Percentiles rank a stretch among this genome's conserved stretches.
Conservation (phyloP, 306 rosid genomes). For the Gynostemma pentaphyllum region DNA sequence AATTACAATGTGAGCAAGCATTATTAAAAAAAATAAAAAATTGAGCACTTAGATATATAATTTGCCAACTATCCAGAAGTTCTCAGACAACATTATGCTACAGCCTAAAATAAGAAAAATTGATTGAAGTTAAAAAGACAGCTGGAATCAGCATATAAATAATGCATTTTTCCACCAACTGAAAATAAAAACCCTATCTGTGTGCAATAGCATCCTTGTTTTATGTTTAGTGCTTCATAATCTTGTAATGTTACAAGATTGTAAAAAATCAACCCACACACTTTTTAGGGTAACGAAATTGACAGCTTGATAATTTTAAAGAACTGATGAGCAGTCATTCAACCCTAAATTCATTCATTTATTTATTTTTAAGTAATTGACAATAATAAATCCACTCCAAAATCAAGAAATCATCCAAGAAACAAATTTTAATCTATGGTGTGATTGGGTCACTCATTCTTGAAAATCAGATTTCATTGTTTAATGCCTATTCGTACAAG, state of each 20-base stretch:
- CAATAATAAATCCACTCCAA: neutral
- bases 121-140: neutral
- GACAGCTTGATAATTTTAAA: neutral
- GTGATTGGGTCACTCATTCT: neutral
- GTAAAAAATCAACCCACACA: neutral
- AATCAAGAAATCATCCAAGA: neutral
- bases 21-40: neutral
- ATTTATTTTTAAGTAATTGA: neutral
- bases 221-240: neutral
- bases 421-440: neutral
- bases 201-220: neutral
- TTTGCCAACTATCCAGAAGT: neutral
- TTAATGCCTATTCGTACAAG: neutral
- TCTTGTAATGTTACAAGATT: neutral
- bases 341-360: neutral
- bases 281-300: neutral
- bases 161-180: neutral
- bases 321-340: neutral
- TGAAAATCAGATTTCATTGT: neutral
- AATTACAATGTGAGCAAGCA: neutral
- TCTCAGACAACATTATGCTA: neutral
- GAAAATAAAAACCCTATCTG: neutral
- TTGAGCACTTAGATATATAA: neutral
- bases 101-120: neutral
- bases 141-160: neutral